These are phyloP conservation scores for Ogataea angusta DNA, from an alignment of 805 yeast genomes.

Conservation along the genomic window DNA sequence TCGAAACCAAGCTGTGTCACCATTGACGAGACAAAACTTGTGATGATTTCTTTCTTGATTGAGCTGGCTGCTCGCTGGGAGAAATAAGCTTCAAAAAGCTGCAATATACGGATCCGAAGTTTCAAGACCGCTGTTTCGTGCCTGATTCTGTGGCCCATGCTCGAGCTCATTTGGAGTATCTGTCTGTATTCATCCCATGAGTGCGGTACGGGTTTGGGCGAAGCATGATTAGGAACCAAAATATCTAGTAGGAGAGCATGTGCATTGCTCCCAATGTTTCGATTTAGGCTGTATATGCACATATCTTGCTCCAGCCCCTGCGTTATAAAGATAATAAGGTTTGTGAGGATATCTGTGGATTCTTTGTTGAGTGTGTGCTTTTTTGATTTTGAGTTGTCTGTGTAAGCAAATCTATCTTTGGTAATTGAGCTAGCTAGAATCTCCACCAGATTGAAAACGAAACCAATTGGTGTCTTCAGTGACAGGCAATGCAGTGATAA, in stretches of 20 bases:
- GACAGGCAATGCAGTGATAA: constrained; percentile 43
- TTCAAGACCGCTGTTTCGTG: constrained; percentile 45
- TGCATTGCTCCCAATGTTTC: constrained; percentile 49
- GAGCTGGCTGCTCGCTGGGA: constrained; percentile 24
- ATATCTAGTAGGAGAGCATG: constrained; percentile 42
- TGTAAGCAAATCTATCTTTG: constrained; percentile 31
- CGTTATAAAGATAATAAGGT: constrained; percentile 26
- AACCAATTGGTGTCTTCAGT: constrained; percentile 49
- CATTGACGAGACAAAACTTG: constrained; percentile 38
- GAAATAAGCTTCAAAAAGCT: constrained; percentile 46
- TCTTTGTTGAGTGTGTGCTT: constrained; percentile 15
- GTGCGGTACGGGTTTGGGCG: constrained; percentile 24
- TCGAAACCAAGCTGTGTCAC: constrained; percentile 45
- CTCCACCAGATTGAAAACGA: constrained; percentile 51
- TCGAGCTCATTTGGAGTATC: constrained; percentile 8
- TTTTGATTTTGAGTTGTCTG: constrained; percentile 18
- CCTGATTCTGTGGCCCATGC: constrained; percentile 24
- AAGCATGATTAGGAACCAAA: constrained; percentile 36
- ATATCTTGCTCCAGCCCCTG: constrained; percentile 44
- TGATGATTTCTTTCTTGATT: constrained; percentile 23
- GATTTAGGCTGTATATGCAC: constrained; percentile 51
- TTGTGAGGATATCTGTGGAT: constrained; percentile 21
- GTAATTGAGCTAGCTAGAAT: constrained; percentile 44
- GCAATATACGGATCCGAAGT: constrained; percentile 44
- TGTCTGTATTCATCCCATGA: constrained; percentile 26